Conservation (phyloP, 2,329 filamentous ascomycete genomes). For the Thermothelomyces thermophilus region DNA sequence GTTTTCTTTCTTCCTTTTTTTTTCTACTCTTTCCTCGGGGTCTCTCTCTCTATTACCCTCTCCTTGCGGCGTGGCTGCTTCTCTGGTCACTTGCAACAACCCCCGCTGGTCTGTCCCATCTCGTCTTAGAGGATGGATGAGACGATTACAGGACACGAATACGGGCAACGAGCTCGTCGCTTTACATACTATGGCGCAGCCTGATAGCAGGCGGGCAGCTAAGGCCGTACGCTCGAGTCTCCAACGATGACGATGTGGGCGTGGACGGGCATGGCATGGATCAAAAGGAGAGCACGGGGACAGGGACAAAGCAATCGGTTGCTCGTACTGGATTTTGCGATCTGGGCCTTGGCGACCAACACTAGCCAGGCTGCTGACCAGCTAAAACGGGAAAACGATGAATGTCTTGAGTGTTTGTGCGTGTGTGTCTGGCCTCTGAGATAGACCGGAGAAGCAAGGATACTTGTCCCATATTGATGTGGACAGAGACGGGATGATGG, state of each 20-base stretch:
- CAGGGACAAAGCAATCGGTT: not conserved
- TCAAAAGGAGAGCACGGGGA: not conserved
- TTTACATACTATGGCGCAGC: not conserved
- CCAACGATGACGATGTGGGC: not conserved
- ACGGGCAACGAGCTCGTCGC: not conserved
- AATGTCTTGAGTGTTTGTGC: not conserved
- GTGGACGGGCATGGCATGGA: not conserved
- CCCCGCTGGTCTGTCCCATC: slow-evolving; percentile 1
- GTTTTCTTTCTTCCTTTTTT: too few species aligned
- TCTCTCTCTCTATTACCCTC: slow-evolving; percentile 2
- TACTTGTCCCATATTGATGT: slow-evolving; percentile 1
- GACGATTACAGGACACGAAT: not conserved
- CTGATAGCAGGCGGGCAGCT: not conserved
- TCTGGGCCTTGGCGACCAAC: not conserved
- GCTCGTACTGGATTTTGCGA: slow-evolving; percentile 1
- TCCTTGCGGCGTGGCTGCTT: slow-evolving; percentile 1
- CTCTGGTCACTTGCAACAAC: slow-evolving; percentile 2
- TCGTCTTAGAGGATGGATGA: not conserved
- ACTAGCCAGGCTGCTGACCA: not conserved
- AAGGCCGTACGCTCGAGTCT: not conserved
- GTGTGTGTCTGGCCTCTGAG: not conserved
- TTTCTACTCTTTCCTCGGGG: not conserved
- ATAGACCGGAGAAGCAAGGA: slow-evolving; percentile 4
- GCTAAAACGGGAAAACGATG: not conserved
- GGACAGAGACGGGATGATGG: not conserved